Evolutionary conservation across 352 stramenopile genomes (phyloP).

Genomic region (Globisporangium radiosum): DNA sequence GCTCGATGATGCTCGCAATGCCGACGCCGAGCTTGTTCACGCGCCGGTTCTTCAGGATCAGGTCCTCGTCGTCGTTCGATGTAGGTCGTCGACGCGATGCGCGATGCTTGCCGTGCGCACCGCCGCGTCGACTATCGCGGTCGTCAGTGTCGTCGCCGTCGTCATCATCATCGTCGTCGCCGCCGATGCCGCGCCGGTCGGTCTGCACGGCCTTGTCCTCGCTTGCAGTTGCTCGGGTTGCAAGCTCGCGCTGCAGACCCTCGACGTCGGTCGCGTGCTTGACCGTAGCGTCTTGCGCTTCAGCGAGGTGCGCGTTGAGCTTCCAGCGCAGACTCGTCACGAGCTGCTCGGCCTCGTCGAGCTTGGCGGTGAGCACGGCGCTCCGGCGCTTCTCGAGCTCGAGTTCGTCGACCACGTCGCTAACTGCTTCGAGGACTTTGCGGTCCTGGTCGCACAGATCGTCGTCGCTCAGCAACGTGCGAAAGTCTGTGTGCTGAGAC

Average conservation of each 20-base stretch:
- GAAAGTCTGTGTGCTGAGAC: neutral
- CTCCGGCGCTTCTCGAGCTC: constrained; percentile 23
- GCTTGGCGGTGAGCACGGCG: constrained; percentile 24
- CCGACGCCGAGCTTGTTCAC: constrained; percentile 63
- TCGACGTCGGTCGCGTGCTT: constrained; percentile 29
- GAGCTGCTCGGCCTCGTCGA: constrained; percentile 41
- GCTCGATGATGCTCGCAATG: constrained; percentile 72
- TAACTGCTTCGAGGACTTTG: constrained; percentile 48
- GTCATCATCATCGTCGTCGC: constrained; percentile 9
- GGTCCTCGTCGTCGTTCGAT: constrained; percentile 31
- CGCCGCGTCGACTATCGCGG: constrained; percentile 7
- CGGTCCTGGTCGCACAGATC: constrained; percentile 59
- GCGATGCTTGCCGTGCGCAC: constrained; percentile 9
- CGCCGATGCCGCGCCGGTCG: constrained; percentile 6
- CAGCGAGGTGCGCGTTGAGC: constrained; percentile 41
- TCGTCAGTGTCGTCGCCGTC: constrained; percentile 14
- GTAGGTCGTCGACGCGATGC: constrained; percentile 16
- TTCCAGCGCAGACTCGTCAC: constrained; percentile 45
- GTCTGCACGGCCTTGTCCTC: constrained; percentile 51
- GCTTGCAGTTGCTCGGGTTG: constrained; percentile 12
- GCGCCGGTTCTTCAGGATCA: constrained; percentile 50
- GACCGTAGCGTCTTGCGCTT: constrained; percentile 25
- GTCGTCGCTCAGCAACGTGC: constrained; percentile 19
- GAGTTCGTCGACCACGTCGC: constrained; percentile 49
- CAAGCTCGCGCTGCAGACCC: constrained; percentile 30